Base-by-base conservation (phyloP, 2,329 filamentous ascomycete species). In the Setomelanomma holmii region DNA sequence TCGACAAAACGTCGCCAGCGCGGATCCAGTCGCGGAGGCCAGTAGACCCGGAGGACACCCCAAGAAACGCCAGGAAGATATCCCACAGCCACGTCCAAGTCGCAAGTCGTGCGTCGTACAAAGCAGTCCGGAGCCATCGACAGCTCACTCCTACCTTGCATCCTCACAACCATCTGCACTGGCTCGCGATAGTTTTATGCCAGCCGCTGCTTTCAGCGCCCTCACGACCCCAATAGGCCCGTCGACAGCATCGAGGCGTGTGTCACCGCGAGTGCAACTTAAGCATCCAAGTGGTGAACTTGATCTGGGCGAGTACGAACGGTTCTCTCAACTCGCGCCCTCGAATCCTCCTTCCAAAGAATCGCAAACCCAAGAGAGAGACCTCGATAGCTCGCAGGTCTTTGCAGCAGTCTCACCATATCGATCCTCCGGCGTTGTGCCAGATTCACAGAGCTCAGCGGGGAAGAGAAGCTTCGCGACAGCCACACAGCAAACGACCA, bases 381-480 rank as follows among this genome's bases (percentile, higher is more conserved):
- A 65, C n/a, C 47, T 63, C 10, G 43, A 56, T 14, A 68, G 51
- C 49, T 66, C 65, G 4, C 58, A 63, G 39, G 40, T 63, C 1
- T 43, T 40, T 16, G 40, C 40, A 3, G 39, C 44, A 12, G n/a
- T 20, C 8, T 19, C 35, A 12, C 27, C 22, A 17, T 39, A 43
- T 17, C 43, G 35, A 20, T 51, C 51, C 7, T 56, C 61, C 6
- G 61, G 64, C 20, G 45, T 72, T 6, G 61, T 73, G 2, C 61
- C 52, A 24, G 68, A 72, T 23, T 71, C 69, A 3, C 66, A 72
- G 43, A 63, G 55, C 43, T 65, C 61, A 10, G 54, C 38, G 3
- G 57, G 58, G 7, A 61, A 61, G 27, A 55, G 40, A 5, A 71
- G 58, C 53, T 72, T 67, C 40, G 41, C 65, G 11, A 55, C 61